These are phyloP conservation scores for Tylopilus sp. DNA, from an alignment of 768 basidiomycete genomes.

Conservation along the genomic window DNA sequence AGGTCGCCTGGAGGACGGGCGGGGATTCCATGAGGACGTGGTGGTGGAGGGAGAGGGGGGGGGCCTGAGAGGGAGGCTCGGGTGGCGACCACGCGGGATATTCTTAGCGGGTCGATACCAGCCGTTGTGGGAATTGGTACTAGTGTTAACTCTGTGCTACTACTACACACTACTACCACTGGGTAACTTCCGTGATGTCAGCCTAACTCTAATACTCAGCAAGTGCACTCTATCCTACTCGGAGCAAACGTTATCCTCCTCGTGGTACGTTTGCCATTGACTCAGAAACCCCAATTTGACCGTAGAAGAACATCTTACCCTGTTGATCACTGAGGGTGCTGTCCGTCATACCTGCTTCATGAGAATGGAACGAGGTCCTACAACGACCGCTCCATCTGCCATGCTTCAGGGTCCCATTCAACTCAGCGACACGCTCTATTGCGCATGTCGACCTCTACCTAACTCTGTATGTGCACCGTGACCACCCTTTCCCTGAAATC, in stretches of 20 bases:
- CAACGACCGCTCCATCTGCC: slow-evolving; percentile 19
- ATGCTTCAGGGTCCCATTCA: slow-evolving; percentile 26
- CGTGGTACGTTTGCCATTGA: slow-evolving; percentile 8
- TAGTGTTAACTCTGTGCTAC: too few relatives aligned
- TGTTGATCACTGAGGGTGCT: slow-evolving; percentile 25
- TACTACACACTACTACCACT: too few relatives aligned
- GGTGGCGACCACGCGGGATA: background rate
- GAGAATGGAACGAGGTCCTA: slow-evolving; percentile 28
- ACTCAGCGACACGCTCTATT: slow-evolving; percentile 17
- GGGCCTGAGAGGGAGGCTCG: background rate
- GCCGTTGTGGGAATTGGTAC: background rate
- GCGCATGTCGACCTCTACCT: slow-evolving; percentile 17
- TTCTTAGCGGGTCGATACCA: background rate
- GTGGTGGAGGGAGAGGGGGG: slow-evolving; percentile 4
- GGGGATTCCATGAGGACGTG: slow-evolving; percentile 37
- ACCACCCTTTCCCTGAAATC: slow-evolving; percentile 9
- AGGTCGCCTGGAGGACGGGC: slow-evolving; percentile 34
- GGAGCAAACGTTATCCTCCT: too few relatives aligned
- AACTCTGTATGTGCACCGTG: slow-evolving; percentile 16
- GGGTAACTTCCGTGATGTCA: too few relatives aligned
- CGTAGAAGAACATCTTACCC: slow-evolving; percentile 17
- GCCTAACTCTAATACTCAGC: too few relatives aligned
- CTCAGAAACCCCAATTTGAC: slow-evolving; percentile 20
- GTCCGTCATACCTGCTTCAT: slow-evolving; percentile 21
- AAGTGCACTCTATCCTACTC: too few relatives aligned